phyloP scores from a whole-genome alignment of 2,329 filamentous ascomycete species.

The Exophiala calicioides region DNA sequence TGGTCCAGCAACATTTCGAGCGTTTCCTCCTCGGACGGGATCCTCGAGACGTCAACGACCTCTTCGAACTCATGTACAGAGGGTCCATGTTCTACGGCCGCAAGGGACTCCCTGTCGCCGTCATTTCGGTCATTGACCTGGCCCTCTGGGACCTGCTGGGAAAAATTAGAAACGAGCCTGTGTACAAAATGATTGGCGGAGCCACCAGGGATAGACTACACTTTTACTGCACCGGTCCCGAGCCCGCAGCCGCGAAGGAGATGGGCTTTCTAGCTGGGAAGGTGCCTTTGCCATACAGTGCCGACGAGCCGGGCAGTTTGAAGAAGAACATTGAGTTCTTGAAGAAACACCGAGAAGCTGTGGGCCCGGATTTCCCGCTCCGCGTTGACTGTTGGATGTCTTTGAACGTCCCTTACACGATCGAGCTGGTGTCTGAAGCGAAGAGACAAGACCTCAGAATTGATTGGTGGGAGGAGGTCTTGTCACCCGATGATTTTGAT shows the following conservation, averaged over 20 bases:
- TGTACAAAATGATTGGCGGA: slow-evolving; percentile 91
- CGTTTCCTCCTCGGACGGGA: slow-evolving; percentile 87
- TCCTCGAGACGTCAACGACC: slow-evolving; percentile 83
- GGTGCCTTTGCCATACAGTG: slow-evolving; percentile 84
- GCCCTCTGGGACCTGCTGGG: slow-evolving; percentile 90
- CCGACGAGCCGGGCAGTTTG: slow-evolving; percentile 78
- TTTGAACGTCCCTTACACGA: slow-evolving; percentile 87
- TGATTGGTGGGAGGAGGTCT: slow-evolving; percentile 97
- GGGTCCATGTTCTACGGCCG: slow-evolving; percentile 95
- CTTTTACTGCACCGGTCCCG: slow-evolving; percentile 94
- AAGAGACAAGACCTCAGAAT: slow-evolving; percentile 79
- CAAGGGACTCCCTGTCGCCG: slow-evolving; percentile 84
- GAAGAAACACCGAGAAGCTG: slow-evolving; percentile 76
- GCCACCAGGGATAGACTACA: slow-evolving; percentile 74
- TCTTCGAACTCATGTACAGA: slow-evolving; percentile 97
- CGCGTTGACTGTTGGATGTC: slow-evolving; percentile 99
- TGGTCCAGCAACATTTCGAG: slow-evolving; percentile 90
- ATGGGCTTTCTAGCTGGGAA: slow-evolving; percentile 93
- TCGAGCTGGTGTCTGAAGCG: slow-evolving; percentile 82
- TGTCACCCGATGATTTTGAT: slow-evolving; percentile 88
- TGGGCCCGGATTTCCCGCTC: slow-evolving; percentile 87
- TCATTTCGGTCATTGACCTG: slow-evolving; percentile 92
- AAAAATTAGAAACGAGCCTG: slow-evolving; percentile 87
- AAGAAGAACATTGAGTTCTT: slow-evolving; percentile 90
- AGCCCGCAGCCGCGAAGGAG: slow-evolving; percentile 73